Percentiles rank a stretch among this genome's conserved stretches.
Evolutionary conservation across 2,329 filamentous ascomycete genomes (phyloP).

Genomic region (Trichoderma sp.): DNA sequence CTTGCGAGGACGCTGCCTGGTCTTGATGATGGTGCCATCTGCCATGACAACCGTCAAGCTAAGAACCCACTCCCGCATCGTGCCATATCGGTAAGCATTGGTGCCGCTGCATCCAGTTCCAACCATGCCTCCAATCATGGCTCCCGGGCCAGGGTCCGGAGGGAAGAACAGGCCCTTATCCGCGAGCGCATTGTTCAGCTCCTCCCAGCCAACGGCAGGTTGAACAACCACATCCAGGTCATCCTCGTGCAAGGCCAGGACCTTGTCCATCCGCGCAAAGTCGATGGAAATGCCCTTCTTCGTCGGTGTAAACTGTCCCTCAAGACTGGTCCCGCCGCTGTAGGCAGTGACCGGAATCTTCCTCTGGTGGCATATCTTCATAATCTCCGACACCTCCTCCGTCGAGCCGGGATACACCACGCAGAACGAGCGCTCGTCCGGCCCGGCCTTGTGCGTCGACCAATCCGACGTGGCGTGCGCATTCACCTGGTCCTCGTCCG

Average conservation of each 20-base stretch:
- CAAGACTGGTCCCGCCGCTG: constrained; percentile 82
- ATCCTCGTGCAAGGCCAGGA: constrained; percentile 72
- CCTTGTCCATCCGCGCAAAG: constrained; percentile 79
- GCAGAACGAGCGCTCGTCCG: constrained; percentile 57
- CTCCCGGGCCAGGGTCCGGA: constrained; percentile 84
- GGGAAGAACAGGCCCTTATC: constrained; percentile 83
- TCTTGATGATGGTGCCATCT: constrained; percentile 87
- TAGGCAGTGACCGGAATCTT: constrained; percentile 83
- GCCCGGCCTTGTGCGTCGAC: constrained; percentile 55
- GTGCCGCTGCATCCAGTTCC: constrained; percentile 73
- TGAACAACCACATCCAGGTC: constrained; percentile 75
- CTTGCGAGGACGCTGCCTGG: constrained; percentile 81
- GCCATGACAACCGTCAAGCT: constrained; percentile 83
- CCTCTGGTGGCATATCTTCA: constrained; percentile 81
- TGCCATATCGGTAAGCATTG: constrained; percentile 89
- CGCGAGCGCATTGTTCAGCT: constrained; percentile 72
- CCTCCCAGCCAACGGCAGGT: constrained; percentile 82
- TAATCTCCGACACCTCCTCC: constrained; percentile 78
- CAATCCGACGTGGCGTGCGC: constrained; percentile 59
- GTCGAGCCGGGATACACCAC: constrained; percentile 75
- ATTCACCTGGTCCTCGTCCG: constrained; percentile 51
- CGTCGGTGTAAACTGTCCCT: constrained; percentile 84
- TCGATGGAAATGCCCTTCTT: constrained; percentile 81
- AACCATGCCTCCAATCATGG: constrained; percentile 88
- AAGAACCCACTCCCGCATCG: constrained; percentile 92